A percentile compares a stretch with the other conserved stretches of the same genome.
Evolutionary conservation across 2,329 filamentous ascomycete genomes (phyloP).

Genomic region (Gliomastix tumulicola): DNA sequence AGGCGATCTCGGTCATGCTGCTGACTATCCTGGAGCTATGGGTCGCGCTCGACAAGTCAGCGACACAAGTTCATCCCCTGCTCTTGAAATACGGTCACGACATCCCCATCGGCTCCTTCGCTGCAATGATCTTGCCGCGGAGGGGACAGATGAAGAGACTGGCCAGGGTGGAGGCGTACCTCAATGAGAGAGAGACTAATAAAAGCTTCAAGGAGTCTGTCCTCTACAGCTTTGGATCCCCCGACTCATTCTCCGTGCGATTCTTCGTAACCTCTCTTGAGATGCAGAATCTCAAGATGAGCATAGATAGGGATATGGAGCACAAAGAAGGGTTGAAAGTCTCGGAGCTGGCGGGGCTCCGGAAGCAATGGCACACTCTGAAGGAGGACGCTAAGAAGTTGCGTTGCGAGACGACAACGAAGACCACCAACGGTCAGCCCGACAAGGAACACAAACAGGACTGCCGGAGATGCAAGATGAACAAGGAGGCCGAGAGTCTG

Average conservation of each 20-base stretch:
- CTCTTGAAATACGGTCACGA: slow-evolving; percentile 38
- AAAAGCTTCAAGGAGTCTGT: too few species aligned
- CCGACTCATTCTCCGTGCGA: neutral
- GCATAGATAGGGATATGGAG: slow-evolving; percentile 1
- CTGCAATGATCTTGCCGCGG: slow-evolving; percentile 31
- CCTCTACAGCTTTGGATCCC: neutral
- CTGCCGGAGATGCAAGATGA: neutral
- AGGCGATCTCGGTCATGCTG: slow-evolving; percentile 42
- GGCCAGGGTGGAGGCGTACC: neutral
- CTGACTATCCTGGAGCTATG: slow-evolving; percentile 51
- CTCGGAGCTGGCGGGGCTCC: neutral
- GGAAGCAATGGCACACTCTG: neutral
- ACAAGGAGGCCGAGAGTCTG: neutral
- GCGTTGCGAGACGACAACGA: neutral
- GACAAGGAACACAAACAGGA: neutral
- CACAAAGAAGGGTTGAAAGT: neutral
- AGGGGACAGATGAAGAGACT: neutral
- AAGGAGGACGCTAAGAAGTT: neutral
- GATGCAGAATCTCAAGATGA: slow-evolving; percentile 1
- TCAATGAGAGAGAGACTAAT: too few species aligned
- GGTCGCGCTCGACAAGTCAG: slow-evolving; percentile 45
- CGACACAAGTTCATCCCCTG: slow-evolving; percentile 24
- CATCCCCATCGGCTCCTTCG: slow-evolving; percentile 26
- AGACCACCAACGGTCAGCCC: neutral
- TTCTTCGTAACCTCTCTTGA: slow-evolving; percentile 29